Conservation (phyloP, 2,329 filamentous ascomycete genomes). For the Aureobasidium pullulans region DNA sequence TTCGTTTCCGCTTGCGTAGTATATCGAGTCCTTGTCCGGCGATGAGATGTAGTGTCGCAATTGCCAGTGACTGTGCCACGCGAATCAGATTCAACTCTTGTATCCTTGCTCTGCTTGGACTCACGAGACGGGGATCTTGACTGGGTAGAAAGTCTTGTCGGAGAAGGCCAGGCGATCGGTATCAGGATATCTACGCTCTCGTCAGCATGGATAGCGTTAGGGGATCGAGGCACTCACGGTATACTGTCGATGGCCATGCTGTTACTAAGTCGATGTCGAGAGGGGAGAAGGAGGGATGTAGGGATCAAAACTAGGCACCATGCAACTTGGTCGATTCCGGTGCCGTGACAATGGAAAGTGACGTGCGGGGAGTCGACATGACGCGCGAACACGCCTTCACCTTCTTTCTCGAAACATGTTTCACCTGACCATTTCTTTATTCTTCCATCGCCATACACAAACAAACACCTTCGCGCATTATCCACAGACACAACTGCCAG, state of each 20-base stretch:
- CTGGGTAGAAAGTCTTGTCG: slow-evolving; percentile 40
- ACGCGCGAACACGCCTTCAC: background rate
- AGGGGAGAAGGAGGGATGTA: background rate
- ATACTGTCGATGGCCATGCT: slow-evolving; percentile 26
- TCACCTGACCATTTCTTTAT: background rate
- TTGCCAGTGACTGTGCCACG: slow-evolving; percentile 65
- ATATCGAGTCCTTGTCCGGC: slow-evolving; percentile 67
- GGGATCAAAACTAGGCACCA: background rate
- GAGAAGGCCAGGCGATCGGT: slow-evolving; percentile 38
- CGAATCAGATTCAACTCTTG: background rate
- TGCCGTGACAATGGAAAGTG: background rate
- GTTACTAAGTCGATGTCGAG: background rate
- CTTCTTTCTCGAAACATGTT: background rate
- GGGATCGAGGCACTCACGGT: slow-evolving; percentile 16
- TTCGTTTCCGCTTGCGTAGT: slow-evolving; percentile 72
- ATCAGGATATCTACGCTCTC: slow-evolving; percentile 35
- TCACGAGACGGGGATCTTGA: slow-evolving; percentile 43
- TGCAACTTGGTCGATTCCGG: background rate
- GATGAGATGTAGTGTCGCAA: slow-evolving; percentile 84
- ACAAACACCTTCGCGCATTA: too few relatives aligned
- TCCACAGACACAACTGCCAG: too few relatives aligned
- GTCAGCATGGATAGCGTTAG: background rate
- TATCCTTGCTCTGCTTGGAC: slow-evolving; percentile 26
- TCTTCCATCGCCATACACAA: background rate
- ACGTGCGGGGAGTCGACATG: background rate